Evolutionary conservation across 2,329 filamentous ascomycete species (phyloP), one percentile per base, ranked within the genome.

Genomic region (Dothideomycetes sp.): DNA sequence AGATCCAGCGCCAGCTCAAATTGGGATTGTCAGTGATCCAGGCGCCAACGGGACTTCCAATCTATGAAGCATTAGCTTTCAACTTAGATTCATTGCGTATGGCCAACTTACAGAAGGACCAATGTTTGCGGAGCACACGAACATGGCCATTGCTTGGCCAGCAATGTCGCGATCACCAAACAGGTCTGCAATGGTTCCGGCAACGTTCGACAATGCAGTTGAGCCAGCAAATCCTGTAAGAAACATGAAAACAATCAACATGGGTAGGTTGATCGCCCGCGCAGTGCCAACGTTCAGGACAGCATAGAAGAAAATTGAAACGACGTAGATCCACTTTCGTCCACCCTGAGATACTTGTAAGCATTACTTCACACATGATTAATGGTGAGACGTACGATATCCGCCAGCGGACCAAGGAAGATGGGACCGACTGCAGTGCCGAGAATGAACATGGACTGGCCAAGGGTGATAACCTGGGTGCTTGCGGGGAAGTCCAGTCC

Each of bases 1-100:
- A 50, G 5, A 50, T 54, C 71, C 72, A 76, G 19, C 64, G 53
- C 73, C 72, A 77, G 9, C 57, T 53, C 5, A 59, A 48, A 34
- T 52, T 50, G 31, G 44, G 45, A 34, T 52, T 52, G 1, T 36
- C 35, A 8, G 48, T 48, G 27, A 57, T 53, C 42, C 55, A 58
- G n/a, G 52, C 53, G 19, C 52, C 53, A 17, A 52, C 49, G 19
- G 52, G 52, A 4, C 52, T 54, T 10, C 53, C 56, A 2, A 49
- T 32, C n/a, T n/a, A n/a, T n/a, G n/a, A n/a, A n/a, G n/a, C n/a
- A n/a, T n/a, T n/a, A n/a, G n/a, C n/a, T n/a, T n/a, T n/a, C n/a
- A n/a, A n/a, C n/a, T n/a, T n/a, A n/a, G n/a, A n/a, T n/a, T n/a
- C n/a, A n/a, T n/a, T n/a, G n/a, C n/a, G n/a, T n/a, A n/a, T n/a